Percentiles rank a stretch among this genome's conserved stretches.
These are phyloP conservation scores for Lentinula boryana DNA, from an alignment of 768 basidiomycete genomes.

Conservation along the genomic window DNA sequence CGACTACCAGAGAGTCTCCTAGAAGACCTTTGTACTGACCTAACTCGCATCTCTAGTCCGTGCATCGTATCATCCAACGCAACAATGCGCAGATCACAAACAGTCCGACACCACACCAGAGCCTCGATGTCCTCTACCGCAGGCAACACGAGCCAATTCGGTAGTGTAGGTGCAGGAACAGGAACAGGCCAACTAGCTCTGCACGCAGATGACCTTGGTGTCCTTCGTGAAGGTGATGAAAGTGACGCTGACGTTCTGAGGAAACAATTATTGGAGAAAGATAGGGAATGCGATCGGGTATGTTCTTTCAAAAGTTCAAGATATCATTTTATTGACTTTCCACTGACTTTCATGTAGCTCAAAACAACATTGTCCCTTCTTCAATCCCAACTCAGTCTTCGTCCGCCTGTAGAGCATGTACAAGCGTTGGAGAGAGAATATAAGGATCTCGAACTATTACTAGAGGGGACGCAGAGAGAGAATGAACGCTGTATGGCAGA, in stretches of 20 bases:
- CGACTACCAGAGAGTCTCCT: too few relatives aligned
- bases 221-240: slow-evolving; percentile 55
- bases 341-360: slow-evolving; percentile 35
- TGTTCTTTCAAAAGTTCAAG: background rate
- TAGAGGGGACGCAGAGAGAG: slow-evolving; percentile 79
- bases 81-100: slow-evolving; percentile 52
- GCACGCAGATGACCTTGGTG: slow-evolving; percentile 49
- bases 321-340: background rate
- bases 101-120: slow-evolving; percentile 47
- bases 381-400: slow-evolving; percentile 49
- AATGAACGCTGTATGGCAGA: slow-evolving; percentile 84
- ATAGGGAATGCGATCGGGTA: slow-evolving; percentile 68
- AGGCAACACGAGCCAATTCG: background rate
- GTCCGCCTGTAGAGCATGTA: slow-evolving; percentile 64
- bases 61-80: background rate
- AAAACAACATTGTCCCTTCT: slow-evolving; percentile 54
- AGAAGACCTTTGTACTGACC: too few relatives aligned
- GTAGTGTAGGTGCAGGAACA: background rate
- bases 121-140: slow-evolving; percentile 26
- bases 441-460: slow-evolving; percentile 66
- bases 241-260: slow-evolving; percentile 56
- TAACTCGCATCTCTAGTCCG: too few relatives aligned
- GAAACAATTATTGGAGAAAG: slow-evolving; percentile 58
- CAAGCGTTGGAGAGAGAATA: slow-evolving; percentile 68
- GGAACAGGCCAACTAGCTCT: slow-evolving; percentile 24